Base-by-base conservation (phyloP, 2,329 filamentous ascomycete genomes). In the Xylaria sp. region DNA sequence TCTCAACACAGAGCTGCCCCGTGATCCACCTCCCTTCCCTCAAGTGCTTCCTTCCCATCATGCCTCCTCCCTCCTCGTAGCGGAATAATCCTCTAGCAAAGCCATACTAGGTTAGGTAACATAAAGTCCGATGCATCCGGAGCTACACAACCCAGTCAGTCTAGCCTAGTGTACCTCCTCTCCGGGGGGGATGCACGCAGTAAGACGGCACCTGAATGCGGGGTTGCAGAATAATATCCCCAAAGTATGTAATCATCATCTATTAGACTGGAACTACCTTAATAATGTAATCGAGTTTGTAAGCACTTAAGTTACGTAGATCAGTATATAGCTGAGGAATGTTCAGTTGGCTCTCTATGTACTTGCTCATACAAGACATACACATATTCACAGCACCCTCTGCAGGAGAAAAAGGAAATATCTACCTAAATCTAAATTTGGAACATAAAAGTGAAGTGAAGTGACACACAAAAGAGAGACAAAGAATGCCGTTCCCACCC, bases 401-500 rank as follows among this genome's bases (percentile, higher is more conserved):
- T 28, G 28, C 28, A 28, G 28, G 34, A 37, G 34, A 37, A 37
- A 37, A 37, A 37, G 34, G 10, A 37, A n/a, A 28, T 6, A 28
- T 6, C 28, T 28, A 25, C 23, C 23, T 28, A 28, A 4, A 28
- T 28, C 28, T 6, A 6, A 28, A 28, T 28, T 28, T 28, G 28
- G 28, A 28, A 46, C 15, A 13, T 1, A 34, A 18, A 54, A 13
- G n/a, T 20, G 15, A 31, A 34, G 13, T 41, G 31, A 20, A 20
- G 34, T 23, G 20, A 52, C 4, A 60, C 23, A 15, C 3, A 18
- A 54, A 62, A n/a, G 18, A 34, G 20, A 56, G n/a, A 34, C 54
- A 54, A 55, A 7, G 23, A 46, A 46, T 31, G 59, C 55, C 60
- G 74, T 71, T 69, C 52, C 63, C 71, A 37, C 56, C 51, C 12